Base-by-base conservation (phyloP, 129 eudicot genomes). In the carrot (Daucus carota) region DNA sequence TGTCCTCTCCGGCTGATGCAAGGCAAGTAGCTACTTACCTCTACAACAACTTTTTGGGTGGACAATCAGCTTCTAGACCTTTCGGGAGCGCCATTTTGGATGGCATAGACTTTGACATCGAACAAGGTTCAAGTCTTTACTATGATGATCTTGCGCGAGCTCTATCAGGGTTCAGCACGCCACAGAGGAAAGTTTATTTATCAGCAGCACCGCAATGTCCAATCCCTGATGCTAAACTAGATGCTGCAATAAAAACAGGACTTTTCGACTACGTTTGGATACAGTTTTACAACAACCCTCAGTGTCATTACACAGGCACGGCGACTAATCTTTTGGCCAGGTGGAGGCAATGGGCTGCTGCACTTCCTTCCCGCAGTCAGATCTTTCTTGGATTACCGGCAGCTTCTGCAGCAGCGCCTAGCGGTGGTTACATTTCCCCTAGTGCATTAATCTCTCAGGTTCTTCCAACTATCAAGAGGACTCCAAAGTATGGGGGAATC, bases 361-460 rank as follows among this genome's bases (percentile, higher is more conserved):
- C 85, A 9, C 54, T 85, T 29, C 84, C 75, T 1, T 76, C 71
- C 3, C 70, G 81, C 4, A 74, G 77, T 29, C 85, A 80, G 77
- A 38, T 92, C 6, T 90, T 90, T 72, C 20, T 90, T 68, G 97
- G 96, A n/a, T 73, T 92, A 38, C 98, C 96, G n/a, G 98, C 98
- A 7, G 87, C 90, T 1, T 44, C 90, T 22, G 83, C 81, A 32
- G 98, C 94, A 0, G 96, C 94, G 70, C 88, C 89, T 65, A 83
- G 70, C 40, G 70, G 91, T 71, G 98, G 98, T 80, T 92, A 79
- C 71, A 83, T 92, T 54, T 89, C 90, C 69, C 73, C 86, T 45
- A 83, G 84, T 12, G 88, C 83, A 50, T 60, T 90, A 82, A 82
- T 54, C 12, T 65, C 76, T 24, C 73, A 86, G 48, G 47, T 92